Percentiles rank a stretch among this genome's conserved stretches.
Conservation (phyloP, 495 filamentous ascomycete genomes). For the Aspergillus egyptiacus region DNA sequence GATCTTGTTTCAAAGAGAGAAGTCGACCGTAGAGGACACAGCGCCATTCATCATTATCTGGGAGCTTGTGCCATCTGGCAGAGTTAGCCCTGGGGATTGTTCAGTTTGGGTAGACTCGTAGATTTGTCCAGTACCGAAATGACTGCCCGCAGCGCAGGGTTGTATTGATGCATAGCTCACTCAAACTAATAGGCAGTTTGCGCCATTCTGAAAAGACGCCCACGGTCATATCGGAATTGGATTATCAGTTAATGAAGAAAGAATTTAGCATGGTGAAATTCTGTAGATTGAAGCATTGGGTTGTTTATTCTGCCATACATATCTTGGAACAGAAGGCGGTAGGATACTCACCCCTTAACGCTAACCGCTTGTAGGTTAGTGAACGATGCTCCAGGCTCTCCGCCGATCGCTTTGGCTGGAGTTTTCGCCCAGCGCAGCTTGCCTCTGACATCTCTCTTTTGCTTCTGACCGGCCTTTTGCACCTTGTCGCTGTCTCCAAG, state of each 20-base stretch:
- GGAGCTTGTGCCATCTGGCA: conserved; percentile 67
- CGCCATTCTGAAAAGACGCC: conserved; percentile 59
- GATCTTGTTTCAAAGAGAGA: conserved; percentile 77
- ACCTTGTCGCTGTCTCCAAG: conserved; percentile 1
- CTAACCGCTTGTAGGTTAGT: conserved; percentile 16
- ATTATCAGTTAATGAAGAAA: background rate
- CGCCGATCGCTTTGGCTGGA: conserved; percentile 21
- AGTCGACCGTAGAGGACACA: conserved; percentile 82
- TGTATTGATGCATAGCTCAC: conserved; percentile 85
- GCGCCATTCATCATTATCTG: conserved; percentile 78
- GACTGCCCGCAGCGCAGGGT: conserved; percentile 88
- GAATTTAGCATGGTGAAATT: background rate
- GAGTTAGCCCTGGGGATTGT: background rate
- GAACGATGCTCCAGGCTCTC: conserved; percentile 7
- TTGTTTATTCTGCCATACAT: conserved; percentile 22
- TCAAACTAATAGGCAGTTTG: conserved; percentile 70
- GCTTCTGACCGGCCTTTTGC: background rate
- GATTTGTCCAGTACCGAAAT: conserved; percentile 51
- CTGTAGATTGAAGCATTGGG: background rate
- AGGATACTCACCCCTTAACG: background rate
- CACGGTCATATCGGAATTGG: conserved; percentile 22
- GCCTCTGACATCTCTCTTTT: background rate
- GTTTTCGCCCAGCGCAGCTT: conserved; percentile 22
- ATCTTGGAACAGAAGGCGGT: conserved; percentile 25
- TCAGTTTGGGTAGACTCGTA: too few species aligned